These are phyloP conservation scores for Quercus engelmannii DNA, from an alignment of 306 rosid species.

Conservation along the genomic window DNA sequence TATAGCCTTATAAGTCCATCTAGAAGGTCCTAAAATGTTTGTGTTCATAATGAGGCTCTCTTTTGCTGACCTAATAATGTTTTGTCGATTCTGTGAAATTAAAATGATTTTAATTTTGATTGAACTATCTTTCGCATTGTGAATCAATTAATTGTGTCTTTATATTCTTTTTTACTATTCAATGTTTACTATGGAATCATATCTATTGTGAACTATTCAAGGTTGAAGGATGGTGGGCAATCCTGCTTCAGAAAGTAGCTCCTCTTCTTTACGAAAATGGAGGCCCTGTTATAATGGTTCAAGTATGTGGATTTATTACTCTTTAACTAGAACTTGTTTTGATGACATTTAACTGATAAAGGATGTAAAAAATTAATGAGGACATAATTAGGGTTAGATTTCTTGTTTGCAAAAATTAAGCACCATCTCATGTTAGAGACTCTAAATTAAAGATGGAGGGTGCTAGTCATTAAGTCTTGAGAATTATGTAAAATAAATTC, in stretches of 20 bases:
- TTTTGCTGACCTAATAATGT: not conserved
- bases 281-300: constrained; percentile 93
- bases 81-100: not conserved
- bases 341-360: not conserved
- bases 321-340: not conserved
- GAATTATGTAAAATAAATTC: not conserved
- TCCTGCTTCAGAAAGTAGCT: constrained; percentile 68
- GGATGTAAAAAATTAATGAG: not conserved
- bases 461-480: not conserved
- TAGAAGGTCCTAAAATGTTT: not conserved
- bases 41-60: not conserved
- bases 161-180: not conserved
- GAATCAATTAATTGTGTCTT: not conserved
- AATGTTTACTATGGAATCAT: constrained; percentile 14
- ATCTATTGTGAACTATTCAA: constrained; percentile 29
- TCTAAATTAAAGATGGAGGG: not conserved
- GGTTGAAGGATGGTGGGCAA: constrained; percentile 94
- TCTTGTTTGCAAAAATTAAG: not conserved
- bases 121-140: not conserved
- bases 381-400: not conserved
- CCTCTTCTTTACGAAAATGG: constrained; percentile 76
- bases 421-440: not conserved
- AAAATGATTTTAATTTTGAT: not conserved
- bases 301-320: constrained; percentile 43
- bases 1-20: not conserved